Conservation (phyloP, 108 stramenopile species). For the Fragilariopsis cylindrus region DNA sequence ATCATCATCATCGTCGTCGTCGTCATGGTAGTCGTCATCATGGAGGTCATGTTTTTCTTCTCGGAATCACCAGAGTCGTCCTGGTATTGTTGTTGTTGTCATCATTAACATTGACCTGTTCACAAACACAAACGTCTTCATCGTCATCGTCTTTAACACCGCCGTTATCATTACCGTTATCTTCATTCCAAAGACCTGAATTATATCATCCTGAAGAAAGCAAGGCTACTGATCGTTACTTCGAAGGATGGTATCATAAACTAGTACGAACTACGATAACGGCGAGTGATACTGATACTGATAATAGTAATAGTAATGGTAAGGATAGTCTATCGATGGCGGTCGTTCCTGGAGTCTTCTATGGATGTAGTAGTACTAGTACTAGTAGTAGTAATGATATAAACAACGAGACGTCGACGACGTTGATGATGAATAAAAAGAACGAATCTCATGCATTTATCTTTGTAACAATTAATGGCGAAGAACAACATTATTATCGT, state of each 20-base stretch:
- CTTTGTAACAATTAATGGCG: constrained; percentile 8
- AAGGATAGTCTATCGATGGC: neutral
- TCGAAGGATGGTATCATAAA: constrained; percentile 17
- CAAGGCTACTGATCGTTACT: neutral
- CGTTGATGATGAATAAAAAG: neutral
- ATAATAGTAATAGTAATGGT: neutral
- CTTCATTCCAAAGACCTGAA: neutral
- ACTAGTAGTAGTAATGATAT: too few relatives aligned
- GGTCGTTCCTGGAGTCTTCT: constrained; percentile 11
- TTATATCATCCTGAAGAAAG: neutral
- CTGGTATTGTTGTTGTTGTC: too few relatives aligned
- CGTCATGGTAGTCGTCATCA: too few relatives aligned
- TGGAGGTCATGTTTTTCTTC: too few relatives aligned
- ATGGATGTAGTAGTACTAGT: neutral
- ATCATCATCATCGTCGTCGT: too few relatives aligned
- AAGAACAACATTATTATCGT: constrained; percentile 14
- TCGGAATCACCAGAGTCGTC: too few relatives aligned
- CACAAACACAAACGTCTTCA: too few relatives aligned
- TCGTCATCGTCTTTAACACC: too few relatives aligned
- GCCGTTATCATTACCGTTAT: too few relatives aligned
- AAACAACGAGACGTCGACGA: too few relatives aligned
- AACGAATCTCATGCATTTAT: constrained; percentile 12
- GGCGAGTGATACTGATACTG: neutral
- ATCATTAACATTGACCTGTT: too few relatives aligned
- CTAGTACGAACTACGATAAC: neutral